Base-by-base conservation (phyloP, 2,329 filamentous ascomycete species). In the Arachnomyces sp. region DNA sequence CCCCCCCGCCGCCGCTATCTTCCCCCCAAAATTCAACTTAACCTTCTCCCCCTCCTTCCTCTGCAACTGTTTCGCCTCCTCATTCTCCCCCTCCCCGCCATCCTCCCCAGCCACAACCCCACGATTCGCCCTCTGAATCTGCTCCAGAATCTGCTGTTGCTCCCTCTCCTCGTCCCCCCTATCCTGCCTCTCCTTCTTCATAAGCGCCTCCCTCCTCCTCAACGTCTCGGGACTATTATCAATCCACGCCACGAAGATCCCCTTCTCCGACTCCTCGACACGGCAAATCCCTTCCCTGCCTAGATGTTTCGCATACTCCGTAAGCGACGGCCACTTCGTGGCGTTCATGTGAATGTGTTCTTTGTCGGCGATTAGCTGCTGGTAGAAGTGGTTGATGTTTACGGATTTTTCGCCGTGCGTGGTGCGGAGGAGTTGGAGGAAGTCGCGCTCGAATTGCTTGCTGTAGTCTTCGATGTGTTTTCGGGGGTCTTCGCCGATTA, bases 291-390 rank as follows among this genome's bases (percentile, higher is more conserved):
- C 85, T 60, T 96, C 88, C 15, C 84, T 70, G 0, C 90, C 89
- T 1, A 98, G 67, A 54, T 85, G 70, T 57, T 94, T 94, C 11
- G 84, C 86, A 57, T 94, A 94, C 53, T 96, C 88, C 2, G 88
- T 90, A 51, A 98, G 66, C 28, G 18, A 39, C 3, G 81, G 77
- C 88, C 88, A 96, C 54, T 82, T 82, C 0, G 92, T 96, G 6
- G 87, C 73, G 62, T 95, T 95, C 84, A 96, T 88, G 59, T 96
- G 92, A 7, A 92, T 70, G 58, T 96, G 90, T 54, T 87, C 75
- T 61, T 89, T 88, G 51, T 90, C 82, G 12, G 79, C 74, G 51
- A 96, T 95, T 54, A 94, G 92, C 56, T 89, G 82, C 59, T 96
- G 87, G 64, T 98, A 98, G 61, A 96, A 96, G 46, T 85, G 81